phyloP scores from a whole-genome alignment of 2,329 filamentous ascomycete species.

The Botrytis medusae region DNA sequence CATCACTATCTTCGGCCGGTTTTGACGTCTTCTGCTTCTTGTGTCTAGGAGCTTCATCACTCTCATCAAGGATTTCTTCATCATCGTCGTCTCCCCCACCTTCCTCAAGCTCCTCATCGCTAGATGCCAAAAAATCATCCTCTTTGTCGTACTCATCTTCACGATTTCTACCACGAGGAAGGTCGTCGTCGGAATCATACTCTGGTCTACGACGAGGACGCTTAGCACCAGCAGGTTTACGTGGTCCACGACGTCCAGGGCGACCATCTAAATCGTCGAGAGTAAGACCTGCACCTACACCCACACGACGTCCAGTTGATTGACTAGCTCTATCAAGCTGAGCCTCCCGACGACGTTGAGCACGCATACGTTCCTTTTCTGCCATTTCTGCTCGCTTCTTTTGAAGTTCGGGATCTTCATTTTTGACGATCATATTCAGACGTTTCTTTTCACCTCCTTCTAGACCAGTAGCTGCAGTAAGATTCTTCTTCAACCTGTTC shows the following conservation, averaged over 20 bases:
- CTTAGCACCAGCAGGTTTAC: slow-evolving; percentile 52
- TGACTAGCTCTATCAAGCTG: slow-evolving; percentile 57
- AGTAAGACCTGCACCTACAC: slow-evolving; percentile 57
- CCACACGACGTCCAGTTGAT: slow-evolving; percentile 41
- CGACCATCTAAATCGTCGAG: slow-evolving; percentile 69
- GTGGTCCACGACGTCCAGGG: slow-evolving; percentile 51
- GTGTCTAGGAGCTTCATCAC: slow-evolving; percentile 35
- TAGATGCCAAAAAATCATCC: slow-evolving; percentile 75
- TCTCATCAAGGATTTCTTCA: slow-evolving; percentile 48
- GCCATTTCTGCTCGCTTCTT: slow-evolving; percentile 71
- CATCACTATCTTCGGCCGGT: slow-evolving; percentile 46
- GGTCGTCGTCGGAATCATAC: slow-evolving; percentile 76
- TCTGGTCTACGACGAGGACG: slow-evolving; percentile 60
- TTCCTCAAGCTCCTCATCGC: slow-evolving; percentile 66
- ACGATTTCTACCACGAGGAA: slow-evolving; percentile 55
- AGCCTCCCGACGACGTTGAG: slow-evolving; percentile 65
- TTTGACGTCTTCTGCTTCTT: slow-evolving; percentile 40
- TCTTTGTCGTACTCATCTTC: slow-evolving; percentile 78
- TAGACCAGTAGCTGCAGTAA: slow-evolving; percentile 61
- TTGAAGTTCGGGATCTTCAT: slow-evolving; percentile 72
- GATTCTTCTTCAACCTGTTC: slow-evolving; percentile 63
- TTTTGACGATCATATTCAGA: slow-evolving; percentile 68
- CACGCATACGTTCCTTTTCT: slow-evolving; percentile 71
- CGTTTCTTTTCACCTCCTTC: slow-evolving; percentile 54
- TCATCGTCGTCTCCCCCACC: slow-evolving; percentile 54